Evolutionary conservation across 2,329 filamentous ascomycete genomes (phyloP).

Genomic region (Onygena corvina): DNA sequence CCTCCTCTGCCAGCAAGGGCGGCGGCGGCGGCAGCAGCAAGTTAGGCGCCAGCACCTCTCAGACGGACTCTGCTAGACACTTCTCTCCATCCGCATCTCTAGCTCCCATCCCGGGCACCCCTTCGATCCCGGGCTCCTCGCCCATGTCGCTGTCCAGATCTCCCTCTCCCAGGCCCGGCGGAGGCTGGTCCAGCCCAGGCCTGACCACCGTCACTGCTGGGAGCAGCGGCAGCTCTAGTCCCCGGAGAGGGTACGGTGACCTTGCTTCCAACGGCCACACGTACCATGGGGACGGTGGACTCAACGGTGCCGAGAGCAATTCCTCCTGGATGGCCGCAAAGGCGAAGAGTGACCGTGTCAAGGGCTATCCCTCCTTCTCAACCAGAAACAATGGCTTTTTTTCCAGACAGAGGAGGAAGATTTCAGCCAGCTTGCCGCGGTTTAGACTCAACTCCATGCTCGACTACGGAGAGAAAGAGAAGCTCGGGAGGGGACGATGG

Average conservation of each 20-base stretch:
- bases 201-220: conserved; percentile 57
- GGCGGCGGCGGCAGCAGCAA: conserved; percentile 10
- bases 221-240: conserved; percentile 44
- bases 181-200: conserved; percentile 79
- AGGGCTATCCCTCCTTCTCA: conserved; percentile 65
- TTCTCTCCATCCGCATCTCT: conserved; percentile 26
- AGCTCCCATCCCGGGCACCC: conserved; percentile 46
- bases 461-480: conserved; percentile 66
- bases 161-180: conserved; percentile 70
- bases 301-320: conserved; percentile 20
- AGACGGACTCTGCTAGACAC: conserved; percentile 19
- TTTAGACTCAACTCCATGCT: conserved; percentile 43
- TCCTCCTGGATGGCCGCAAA: conserved; percentile 76
- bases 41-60: conserved; percentile 20
- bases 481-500: conserved; percentile 51
- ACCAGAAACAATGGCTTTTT: conserved; percentile 81
- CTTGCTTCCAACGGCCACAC: conserved; percentile 42
- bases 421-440: conserved; percentile 66
- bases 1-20: conserved; percentile 6
- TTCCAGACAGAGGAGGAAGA: conserved; percentile 64
- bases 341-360: conserved; percentile 59
- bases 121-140: conserved; percentile 45
- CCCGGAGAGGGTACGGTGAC: conserved; percentile 40
- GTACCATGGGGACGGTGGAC: conserved; percentile 9
- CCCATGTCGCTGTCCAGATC: conserved; percentile 76